phyloP scores from a whole-genome alignment of 805 yeast genomes.

The Candida anglica region DNA sequence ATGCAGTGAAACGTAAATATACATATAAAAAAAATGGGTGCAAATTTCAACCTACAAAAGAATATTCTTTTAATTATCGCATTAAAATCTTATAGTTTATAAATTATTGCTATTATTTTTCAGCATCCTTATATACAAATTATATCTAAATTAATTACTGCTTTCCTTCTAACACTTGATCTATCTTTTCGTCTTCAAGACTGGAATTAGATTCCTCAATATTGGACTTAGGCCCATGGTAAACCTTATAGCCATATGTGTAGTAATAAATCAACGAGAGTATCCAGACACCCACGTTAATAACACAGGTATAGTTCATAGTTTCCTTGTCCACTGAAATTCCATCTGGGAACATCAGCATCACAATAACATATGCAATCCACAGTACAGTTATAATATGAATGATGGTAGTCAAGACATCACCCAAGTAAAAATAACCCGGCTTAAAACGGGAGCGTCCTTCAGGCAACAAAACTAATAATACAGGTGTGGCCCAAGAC shows the following conservation, averaged over 20 bases:
- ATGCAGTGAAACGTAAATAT: too few relatives aligned
- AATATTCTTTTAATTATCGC: too few relatives aligned
- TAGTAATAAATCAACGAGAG: constrained; percentile 20
- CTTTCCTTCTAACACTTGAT: too few relatives aligned
- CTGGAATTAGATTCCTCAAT: too few relatives aligned
- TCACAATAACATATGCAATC: constrained; percentile 21
- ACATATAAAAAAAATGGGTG: too few relatives aligned
- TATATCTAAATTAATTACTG: too few relatives aligned
- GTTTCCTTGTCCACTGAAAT: constrained; percentile 10
- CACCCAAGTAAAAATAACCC: constrained; percentile 59
- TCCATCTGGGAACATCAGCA: constrained; percentile 20
- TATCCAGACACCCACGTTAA: constrained; percentile 27
- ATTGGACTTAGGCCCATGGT: constrained; percentile 27
- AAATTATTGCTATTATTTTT: too few relatives aligned
- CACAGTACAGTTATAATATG: constrained; percentile 39
- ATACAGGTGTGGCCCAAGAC: constrained; percentile 39
- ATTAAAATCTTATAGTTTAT: too few relatives aligned
- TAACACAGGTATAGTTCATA: constrained; percentile 34
- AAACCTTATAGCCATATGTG: constrained; percentile 22
- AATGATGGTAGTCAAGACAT: constrained; percentile 35
- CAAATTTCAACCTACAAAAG: too few relatives aligned
- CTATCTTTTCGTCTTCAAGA: too few relatives aligned
- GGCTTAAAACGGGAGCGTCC: constrained; percentile 39
- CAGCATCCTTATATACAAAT: too few relatives aligned
- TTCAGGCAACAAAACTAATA: constrained; percentile 13